Base-by-base conservation (phyloP, 352 stramenopile genomes). In the Phytophthora parvispora region DNA sequence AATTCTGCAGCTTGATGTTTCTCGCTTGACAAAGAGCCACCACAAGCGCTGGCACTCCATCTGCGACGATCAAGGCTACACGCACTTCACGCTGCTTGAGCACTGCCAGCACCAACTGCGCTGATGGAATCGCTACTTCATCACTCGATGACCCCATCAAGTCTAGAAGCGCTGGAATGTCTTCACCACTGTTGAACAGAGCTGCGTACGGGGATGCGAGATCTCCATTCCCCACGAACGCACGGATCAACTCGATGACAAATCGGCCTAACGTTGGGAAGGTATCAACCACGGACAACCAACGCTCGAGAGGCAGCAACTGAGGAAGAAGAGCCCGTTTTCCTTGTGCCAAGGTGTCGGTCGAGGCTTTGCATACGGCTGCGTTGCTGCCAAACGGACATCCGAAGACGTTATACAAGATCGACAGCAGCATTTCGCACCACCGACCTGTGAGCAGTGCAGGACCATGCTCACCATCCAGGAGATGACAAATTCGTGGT, bases 321-420 rank as follows among this genome's bases (percentile, higher is more conserved):
- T 91, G 80, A 7, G 72, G 67, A 4, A 93, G 57, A 18, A 94
- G 32, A 0, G 79, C 60, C 15, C 22, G 27, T 32, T 89, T 73
- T 2, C 81, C 77, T 12, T 50, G 48, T 3, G 67, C 54, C 3
- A 90, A 36, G 2, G 52, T 60, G 3, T 78, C 70, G 4, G 47
- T 48, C 6, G 60, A 48, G 0, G 20, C 43, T 52, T 49, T 54
- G 8, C 20, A 53, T 8, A 43, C 28, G 10, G 38, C 40, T 20
- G 49, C 8, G 10, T 52, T 53, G 27, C 52, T 69, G 28, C 53
- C 58, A 48, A 73, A 69, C 20, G 69, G 69, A 53, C 77, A 74
- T n/a, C 81, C 81, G 32, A 89, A 92, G 0, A 92, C 48, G n/a
- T 92, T 91, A 61, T 76, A 89, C 9, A 94, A 48, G 6, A 92